A percentile compares a stretch with the other conserved stretches of the same genome.
phyloP scores from a whole-genome alignment of 768 basidiomycete genomes.

The Fomitopsis serialis region DNA sequence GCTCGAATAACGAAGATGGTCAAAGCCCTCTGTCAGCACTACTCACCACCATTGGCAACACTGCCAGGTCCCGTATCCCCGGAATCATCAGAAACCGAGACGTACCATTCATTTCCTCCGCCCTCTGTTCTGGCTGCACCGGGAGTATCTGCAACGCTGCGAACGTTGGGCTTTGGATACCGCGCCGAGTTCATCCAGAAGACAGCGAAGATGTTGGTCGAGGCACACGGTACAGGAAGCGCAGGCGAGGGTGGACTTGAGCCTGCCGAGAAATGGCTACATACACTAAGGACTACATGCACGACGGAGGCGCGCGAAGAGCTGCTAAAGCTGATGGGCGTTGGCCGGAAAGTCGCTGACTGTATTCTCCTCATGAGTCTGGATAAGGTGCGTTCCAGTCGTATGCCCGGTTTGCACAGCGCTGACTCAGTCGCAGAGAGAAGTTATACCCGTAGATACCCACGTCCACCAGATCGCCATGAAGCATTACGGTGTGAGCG shows the following conservation, averaged over 20 bases:
- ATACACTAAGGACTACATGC: conserved; percentile 39
- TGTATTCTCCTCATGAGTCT: conserved; percentile 90
- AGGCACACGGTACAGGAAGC: conserved; percentile 35
- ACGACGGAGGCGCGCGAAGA: conserved; percentile 65
- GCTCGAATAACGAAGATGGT: conserved; percentile 92
- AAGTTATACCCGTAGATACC: conserved; percentile 92
- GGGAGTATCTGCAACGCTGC: conserved; percentile 56
- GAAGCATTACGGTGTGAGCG: conserved; percentile 69
- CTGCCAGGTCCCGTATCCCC: conserved; percentile 26
- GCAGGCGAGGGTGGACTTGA: conserved; percentile 26
- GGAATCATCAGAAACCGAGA: conserved; percentile 18
- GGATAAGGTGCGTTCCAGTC: conserved; percentile 64
- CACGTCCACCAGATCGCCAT: conserved; percentile 89
- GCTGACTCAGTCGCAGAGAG: conserved; percentile 41
- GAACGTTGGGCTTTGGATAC: conserved; percentile 91
- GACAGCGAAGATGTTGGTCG: conserved; percentile 74
- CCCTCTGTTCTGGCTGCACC: conserved; percentile 62
- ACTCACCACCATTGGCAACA: conserved; percentile 63
- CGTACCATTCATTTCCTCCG: conserved; percentile 81
- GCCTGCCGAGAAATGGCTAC: conserved; percentile 57
- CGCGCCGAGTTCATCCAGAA: conserved; percentile 86
- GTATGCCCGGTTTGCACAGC: conserved; percentile 1
- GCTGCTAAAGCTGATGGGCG: conserved; percentile 80
- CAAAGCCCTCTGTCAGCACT: conserved; percentile 71
- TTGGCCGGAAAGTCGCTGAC: conserved; percentile 96